Evolutionary conservation across 2,329 filamentous ascomycete species (phyloP).

Genomic region (Diaporthe longicolla): DNA sequence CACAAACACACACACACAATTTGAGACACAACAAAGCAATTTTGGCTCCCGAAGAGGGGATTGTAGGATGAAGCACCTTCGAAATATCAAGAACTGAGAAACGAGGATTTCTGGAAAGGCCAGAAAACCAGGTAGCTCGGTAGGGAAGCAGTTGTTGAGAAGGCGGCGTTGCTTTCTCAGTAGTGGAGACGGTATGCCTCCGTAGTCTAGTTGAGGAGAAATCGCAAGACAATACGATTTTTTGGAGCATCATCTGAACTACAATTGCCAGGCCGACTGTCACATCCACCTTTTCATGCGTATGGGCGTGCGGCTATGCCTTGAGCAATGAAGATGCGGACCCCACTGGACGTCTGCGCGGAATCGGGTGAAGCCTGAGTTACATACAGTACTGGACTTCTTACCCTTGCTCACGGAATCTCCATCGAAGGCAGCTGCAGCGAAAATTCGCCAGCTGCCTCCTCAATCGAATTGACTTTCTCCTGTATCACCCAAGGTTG

Average conservation of each 20-base stretch:
- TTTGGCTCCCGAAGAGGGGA: not conserved
- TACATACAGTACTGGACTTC: not conserved
- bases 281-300: not conserved
- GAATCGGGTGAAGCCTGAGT: not conserved
- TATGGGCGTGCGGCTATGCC: not conserved
- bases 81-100: not conserved
- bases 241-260: constrained; percentile 15
- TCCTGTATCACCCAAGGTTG: not conserved
- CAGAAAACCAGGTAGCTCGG: constrained; percentile 1
- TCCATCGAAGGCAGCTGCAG: not conserved
- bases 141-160: constrained; percentile 11
- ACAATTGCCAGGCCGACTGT: not conserved
- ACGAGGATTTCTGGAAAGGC: not conserved
- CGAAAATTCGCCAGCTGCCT: not conserved
- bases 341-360: not conserved
- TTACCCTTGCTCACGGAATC: not conserved
- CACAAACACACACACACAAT: not conserved
- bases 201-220: constrained; percentile 20
- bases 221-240: constrained; percentile 26
- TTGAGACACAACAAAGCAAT: constrained; percentile 14
- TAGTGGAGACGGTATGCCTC: constrained; percentile 6
- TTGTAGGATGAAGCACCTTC: not conserved
- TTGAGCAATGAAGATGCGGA: not conserved
- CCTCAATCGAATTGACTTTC: not conserved
- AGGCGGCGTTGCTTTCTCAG: not conserved